Evolutionary conservation across 495 filamentous ascomycete genomes (phyloP), one percentile per base, ranked within the genome.

Genomic region (Astrothelium subdiscretum): DNA sequence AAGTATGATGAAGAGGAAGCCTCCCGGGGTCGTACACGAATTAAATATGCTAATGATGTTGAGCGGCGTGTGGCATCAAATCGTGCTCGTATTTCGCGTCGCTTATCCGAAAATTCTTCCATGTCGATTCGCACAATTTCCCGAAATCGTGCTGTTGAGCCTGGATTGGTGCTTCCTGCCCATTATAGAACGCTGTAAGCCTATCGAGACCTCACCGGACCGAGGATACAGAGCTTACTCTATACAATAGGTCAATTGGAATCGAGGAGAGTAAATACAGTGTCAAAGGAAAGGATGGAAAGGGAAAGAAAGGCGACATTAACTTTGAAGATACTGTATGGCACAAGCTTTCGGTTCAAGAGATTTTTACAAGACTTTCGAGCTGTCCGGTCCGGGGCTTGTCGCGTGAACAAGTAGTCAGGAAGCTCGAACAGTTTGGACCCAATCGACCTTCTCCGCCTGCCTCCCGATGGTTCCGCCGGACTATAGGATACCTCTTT

Each of bases 401-500:
- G 8, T 83, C 81, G 0, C 57, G 59, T 10, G 77, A 81, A 24
- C 77, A 80, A 60, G 75, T 74, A 26, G 68, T 74, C 6, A 74
- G 75, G 2, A 77, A 78, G 38, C 72, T 82, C 10, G 75, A 77
- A 38, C 76, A 82, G 51, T 80, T 85, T 71, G 85, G 86, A 3
- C 77, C 73, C 52, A 91, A 90, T 65, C 75, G 79, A 6, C 81
- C 83, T 29, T 78, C 83, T 15, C 80, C 81, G 0, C 81, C 83
- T 32, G 72, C 80, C 0, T 84, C 85, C 15, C 81, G 78, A 59
- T 78, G 77, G 26, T 63, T 84, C 59, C 74, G 75, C 44, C 81
- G 83, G 64, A 79, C 81, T 26, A 75, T 89, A 6, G 79, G 79
- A 24, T 90, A 90, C 69, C 80, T 89, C 69, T 90, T 88, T 69